Conservation (phyloP, 177 flowering plant species). For the Telopea speciosissima region DNA sequence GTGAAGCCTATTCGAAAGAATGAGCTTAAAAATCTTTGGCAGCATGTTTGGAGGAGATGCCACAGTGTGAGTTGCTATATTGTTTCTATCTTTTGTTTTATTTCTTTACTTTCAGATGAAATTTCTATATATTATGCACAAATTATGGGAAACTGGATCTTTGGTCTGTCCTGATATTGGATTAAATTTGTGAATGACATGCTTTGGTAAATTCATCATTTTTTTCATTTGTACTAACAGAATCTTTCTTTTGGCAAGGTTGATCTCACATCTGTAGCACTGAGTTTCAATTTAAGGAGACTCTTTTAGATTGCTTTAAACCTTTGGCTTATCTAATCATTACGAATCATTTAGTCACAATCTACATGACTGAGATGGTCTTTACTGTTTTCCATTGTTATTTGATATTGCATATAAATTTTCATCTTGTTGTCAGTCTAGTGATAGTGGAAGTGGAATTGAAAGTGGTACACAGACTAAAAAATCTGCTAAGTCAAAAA, state of each 20-base stretch:
- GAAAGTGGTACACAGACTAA: constrained; percentile 61
- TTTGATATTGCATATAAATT: constrained; percentile 6
- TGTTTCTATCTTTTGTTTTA: background rate
- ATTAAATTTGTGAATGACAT: constrained; percentile 2
- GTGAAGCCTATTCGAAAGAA: constrained; percentile 92
- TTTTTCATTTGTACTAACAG: constrained; percentile 2
- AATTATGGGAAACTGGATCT: background rate
- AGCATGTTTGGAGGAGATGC: constrained; percentile 93
- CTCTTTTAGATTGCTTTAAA: background rate
- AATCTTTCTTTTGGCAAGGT: background rate
- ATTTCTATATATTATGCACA: background rate
- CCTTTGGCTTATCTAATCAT: background rate
- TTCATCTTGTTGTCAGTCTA: constrained; percentile 45
- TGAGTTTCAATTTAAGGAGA: background rate
- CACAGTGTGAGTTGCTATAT: constrained; percentile 64
- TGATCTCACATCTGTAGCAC: constrained; percentile 5
- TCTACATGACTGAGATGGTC: background rate
- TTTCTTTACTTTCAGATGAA: background rate
- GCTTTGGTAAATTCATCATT: constrained; percentile 3
- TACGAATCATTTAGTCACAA: background rate
- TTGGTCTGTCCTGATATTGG: background rate
- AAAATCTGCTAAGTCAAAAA: constrained; percentile 53
- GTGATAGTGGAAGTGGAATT: constrained; percentile 78
- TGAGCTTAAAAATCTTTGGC: constrained; percentile 96
- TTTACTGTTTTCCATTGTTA: background rate